Evolutionary conservation across 768 basidiomycete species (phyloP), one percentile per base, ranked within the genome.

Genomic region (Leccinum boreale): DNA sequence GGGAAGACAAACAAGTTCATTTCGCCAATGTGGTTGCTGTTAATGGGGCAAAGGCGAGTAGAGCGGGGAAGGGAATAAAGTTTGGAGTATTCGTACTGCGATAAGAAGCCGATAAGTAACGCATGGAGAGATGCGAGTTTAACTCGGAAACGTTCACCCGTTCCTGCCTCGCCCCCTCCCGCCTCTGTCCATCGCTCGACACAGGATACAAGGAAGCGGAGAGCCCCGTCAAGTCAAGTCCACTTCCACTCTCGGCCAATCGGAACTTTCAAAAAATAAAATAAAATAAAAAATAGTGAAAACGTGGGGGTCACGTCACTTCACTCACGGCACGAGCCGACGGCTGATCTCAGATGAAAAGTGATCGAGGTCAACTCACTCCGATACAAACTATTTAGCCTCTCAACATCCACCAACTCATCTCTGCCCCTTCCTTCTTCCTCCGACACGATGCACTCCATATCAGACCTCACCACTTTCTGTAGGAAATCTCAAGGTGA

Each of bases 391-490:
- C 23, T 51, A 51, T 51, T 51, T 65, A 67, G 53, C 53, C 58
- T 45, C 49, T 55, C 26, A 47, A 47, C 50, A 56, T 56, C 59
- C 50, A 53, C 59, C 61, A 45, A 14, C 24, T 11, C 61, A 44
- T 19, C 53, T 39, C 60, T 57, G 35, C 31, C 44, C 57, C 21
- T 53, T 50, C 51, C 50, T 55, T 56, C 47, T 21, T 54, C 54
- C 19, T 54, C 54, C 54, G 42, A 29, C 28, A 29, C 28, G 28
- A 84, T 83, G 82, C 90, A 92, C 70, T 91, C 92, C 51, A 91
- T 94, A 63, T 91, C 91, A 67, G 92, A 94, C 75, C 79, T 95
- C 65, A 93, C 92, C 10, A 93, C 92, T 1, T 90, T 85, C 68
- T 89, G 88, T 69, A 82, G 89, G 60, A 86, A 86, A 70, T 91